Evolutionary conservation across 1,284 basidiomycete genomes (phyloP).

Genomic region (Ganoderma sinense): DNA sequence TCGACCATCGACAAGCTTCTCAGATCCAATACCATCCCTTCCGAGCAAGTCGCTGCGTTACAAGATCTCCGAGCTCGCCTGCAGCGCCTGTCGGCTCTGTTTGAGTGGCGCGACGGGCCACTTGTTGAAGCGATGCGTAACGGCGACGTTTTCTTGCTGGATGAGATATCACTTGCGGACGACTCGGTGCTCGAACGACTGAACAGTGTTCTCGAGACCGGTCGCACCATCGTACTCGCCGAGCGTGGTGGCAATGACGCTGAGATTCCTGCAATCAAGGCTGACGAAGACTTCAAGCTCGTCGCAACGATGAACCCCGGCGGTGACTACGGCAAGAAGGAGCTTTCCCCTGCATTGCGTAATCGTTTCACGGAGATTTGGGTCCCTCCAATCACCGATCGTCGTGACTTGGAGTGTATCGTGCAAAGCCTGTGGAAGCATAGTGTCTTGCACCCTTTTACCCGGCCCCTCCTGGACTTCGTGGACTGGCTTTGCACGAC

Average conservation of each 20-base stretch:
- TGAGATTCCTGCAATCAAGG: conserved; percentile 74
- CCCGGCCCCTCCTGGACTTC: conserved; percentile 79
- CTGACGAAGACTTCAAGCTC: conserved; percentile 82
- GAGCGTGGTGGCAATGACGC: conserved; percentile 87
- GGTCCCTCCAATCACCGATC: conserved; percentile 90
- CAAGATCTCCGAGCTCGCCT: conserved; percentile 52
- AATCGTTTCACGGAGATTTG: conserved; percentile 99
- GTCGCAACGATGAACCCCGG: conserved; percentile 99
- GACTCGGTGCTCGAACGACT: conserved; percentile 98
- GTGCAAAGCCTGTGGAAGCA: conserved; percentile 78
- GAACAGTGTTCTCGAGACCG: conserved; percentile 96
- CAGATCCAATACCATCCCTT: conserved; percentile 42
- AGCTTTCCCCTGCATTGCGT: conserved; percentile 94
- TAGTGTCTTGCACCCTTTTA: conserved; percentile 65
- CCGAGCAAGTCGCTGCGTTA: conserved; percentile 43
- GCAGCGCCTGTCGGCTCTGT: conserved; percentile 73
- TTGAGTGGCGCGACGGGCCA: conserved; percentile 97
- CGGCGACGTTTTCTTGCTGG: conserved; percentile 91
- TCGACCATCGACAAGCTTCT: conserved; percentile 46
- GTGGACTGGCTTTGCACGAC: conserved; percentile 80
- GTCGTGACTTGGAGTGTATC: conserved; percentile 83
- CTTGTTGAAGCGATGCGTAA: conserved; percentile 90
- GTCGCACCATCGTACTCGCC: conserved; percentile 90
- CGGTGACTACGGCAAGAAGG: conserved; percentile 99
- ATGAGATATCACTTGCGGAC: conserved; percentile 98